Conservation (phyloP, 192 early-diverging fungal species). For the Mortierella antarctica region DNA sequence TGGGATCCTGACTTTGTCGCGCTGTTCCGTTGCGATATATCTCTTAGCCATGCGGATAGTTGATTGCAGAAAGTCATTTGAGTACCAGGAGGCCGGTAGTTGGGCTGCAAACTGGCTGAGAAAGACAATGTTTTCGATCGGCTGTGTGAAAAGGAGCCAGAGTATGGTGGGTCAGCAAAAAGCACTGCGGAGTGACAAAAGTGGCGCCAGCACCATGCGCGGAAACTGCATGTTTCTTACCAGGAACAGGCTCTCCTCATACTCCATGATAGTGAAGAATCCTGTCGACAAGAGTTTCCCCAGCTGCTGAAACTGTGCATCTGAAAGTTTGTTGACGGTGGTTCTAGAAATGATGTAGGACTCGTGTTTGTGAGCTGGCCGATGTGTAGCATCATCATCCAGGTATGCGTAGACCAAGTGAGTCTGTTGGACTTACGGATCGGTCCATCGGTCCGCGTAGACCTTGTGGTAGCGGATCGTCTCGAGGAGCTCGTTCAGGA, state of each 20-base stretch:
- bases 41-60: slow-evolving; percentile 27
- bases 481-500: slow-evolving; percentile 41
- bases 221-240: not conserved
- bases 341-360: not conserved
- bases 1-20: slow-evolving; percentile 31
- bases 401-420: not conserved
- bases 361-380: not conserved
- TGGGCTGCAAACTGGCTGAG: slow-evolving; percentile 35
- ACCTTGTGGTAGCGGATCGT: slow-evolving; percentile 29
- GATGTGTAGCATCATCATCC: not conserved
- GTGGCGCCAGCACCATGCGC: not conserved
- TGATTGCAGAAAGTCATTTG: slow-evolving; percentile 33
- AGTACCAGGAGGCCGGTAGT: slow-evolving; percentile 43
- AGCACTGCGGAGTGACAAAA: not conserved
- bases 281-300: slow-evolving; percentile 40
- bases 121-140: slow-evolving; percentile 31
- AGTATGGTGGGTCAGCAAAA: not conserved
- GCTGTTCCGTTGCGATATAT: slow-evolving; percentile 30
- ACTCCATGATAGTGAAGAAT: slow-evolving; percentile 41
- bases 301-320: slow-evolving; percentile 36
- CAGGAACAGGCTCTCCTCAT: slow-evolving; percentile 29
- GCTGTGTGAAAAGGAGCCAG: not conserved
- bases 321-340: slow-evolving; percentile 16
- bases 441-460: slow-evolving; percentile 29
- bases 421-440: slow-evolving; percentile 18